Conservation (phyloP, 495 filamentous ascomycete genomes). For the Aspergillus wentii region DNA sequence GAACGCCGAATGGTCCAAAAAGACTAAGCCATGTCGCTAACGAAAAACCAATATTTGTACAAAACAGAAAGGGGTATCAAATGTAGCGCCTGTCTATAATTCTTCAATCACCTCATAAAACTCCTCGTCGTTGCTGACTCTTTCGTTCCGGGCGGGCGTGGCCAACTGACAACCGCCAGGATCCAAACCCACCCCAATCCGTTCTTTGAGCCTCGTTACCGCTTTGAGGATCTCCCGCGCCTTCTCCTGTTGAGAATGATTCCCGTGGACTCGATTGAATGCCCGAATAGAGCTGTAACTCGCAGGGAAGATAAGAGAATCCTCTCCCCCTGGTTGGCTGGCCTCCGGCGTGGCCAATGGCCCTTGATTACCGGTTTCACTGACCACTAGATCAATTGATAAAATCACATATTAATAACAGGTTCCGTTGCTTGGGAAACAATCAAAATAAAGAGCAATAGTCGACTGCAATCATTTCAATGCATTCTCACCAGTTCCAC, state of each 20-base stretch:
- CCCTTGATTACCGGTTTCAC: slow-evolving; percentile 2
- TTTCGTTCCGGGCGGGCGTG: slow-evolving; percentile 11
- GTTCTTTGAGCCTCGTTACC: slow-evolving; percentile 39
- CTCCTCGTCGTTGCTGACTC: slow-evolving; percentile 40
- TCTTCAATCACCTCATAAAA: slow-evolving; percentile 28
- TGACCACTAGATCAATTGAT: slow-evolving; percentile 10
- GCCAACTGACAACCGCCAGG: slow-evolving; percentile 32
- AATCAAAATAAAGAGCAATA: slow-evolving; percentile 4
- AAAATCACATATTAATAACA: slow-evolving; percentile 12
- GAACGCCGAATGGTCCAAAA: too few species aligned
- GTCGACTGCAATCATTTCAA: slow-evolving; percentile 14
- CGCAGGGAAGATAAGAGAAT: slow-evolving; percentile 33
- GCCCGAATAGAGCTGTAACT: slow-evolving; percentile 25
- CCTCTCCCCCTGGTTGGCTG: slow-evolving; percentile 13
- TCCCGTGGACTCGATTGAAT: slow-evolving; percentile 35
- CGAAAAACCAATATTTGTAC: too few species aligned
- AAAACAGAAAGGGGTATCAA: background rate
- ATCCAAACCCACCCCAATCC: slow-evolving; percentile 45
- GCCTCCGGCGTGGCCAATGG: slow-evolving; percentile 19
- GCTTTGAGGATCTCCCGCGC: slow-evolving; percentile 32
- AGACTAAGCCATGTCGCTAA: too few species aligned
- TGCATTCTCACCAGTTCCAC: slow-evolving; percentile 41
- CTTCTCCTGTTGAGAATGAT: slow-evolving; percentile 29
- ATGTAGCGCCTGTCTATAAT: slow-evolving; percentile 1
- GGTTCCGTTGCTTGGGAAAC: slow-evolving; percentile 3